Percentiles rank a stretch among this genome's conserved stretches.
Evolutionary conservation across 345 rosid species (phyloP).

Genomic region (Atalantia buxifolia): DNA sequence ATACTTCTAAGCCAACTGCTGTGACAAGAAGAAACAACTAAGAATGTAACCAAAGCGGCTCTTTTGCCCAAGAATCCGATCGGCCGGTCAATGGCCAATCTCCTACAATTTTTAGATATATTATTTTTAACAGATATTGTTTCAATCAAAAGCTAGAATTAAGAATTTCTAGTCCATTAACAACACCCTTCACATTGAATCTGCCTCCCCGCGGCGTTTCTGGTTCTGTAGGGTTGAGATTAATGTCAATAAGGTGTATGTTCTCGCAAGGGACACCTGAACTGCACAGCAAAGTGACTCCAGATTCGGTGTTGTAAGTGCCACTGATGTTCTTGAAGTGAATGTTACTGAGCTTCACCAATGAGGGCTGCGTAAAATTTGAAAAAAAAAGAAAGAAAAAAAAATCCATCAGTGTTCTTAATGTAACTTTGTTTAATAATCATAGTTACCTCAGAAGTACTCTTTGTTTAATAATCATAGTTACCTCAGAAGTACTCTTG

Average conservation of each 20-base stretch:
- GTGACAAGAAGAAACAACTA: background rate
- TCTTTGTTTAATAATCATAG: too few relatives aligned
- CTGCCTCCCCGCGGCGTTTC: conserved; percentile 7
- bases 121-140: background rate
- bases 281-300: conserved; percentile 48
- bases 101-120: background rate
- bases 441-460: too few relatives aligned
- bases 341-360: conserved; percentile 43
- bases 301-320: conserved; percentile 37
- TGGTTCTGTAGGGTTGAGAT: conserved; percentile 13
- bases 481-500: conserved; percentile 21
- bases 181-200: conserved; percentile 26
- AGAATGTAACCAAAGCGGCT: background rate
- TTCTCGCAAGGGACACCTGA: conserved; percentile 38
- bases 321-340: conserved; percentile 45
- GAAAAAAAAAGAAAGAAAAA: background rate
- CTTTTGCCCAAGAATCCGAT: background rate
- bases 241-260: conserved; percentile 23
- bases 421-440: background rate
- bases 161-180: conserved; percentile 30
- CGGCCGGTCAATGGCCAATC: background rate
- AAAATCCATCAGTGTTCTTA: background rate
- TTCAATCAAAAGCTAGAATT: conserved; percentile 20
- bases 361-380: conserved; percentile 33
- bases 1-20: background rate